These are phyloP conservation scores for Mycocentrospora acerina DNA, from an alignment of 2,329 filamentous ascomycete genomes.

Conservation along the genomic window DNA sequence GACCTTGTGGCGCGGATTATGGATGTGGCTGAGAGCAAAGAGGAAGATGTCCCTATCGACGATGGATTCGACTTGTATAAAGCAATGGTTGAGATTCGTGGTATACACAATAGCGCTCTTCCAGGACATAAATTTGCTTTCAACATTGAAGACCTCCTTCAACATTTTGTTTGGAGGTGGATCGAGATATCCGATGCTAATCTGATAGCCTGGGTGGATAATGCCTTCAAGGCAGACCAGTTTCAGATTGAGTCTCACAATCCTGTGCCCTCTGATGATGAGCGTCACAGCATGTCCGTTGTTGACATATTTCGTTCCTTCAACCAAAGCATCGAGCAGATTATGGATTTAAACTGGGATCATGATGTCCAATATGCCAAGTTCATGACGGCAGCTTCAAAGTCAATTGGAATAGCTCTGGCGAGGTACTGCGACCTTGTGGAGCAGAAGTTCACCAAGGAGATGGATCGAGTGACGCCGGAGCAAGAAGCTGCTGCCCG, in stretches of 20 bases:
- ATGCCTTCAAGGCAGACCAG: constrained; percentile 85
- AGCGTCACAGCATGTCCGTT: constrained; percentile 89
- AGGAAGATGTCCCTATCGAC: constrained; percentile 77
- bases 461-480: constrained; percentile 90
- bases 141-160: constrained; percentile 79
- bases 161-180: constrained; percentile 96
- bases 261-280: constrained; percentile 69
- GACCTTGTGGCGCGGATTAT: constrained; percentile 84
- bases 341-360: constrained; percentile 85
- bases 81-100: constrained; percentile 80
- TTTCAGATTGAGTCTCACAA: constrained; percentile 74
- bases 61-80: constrained; percentile 95
- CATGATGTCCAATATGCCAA: constrained; percentile 91
- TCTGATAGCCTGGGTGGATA: constrained; percentile 80
- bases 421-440: constrained; percentile 89
- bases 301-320: constrained; percentile 94
- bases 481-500: constrained; percentile 78
- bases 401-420: constrained; percentile 79
- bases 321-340: constrained; percentile 85
- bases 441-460: constrained; percentile 79
- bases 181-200: constrained; percentile 77
- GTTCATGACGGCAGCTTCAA: constrained; percentile 93
- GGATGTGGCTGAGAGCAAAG: constrained; percentile 66
- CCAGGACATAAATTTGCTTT: constrained; percentile 77
- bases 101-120: constrained; percentile 74